Evolutionary conservation across 2,329 filamentous ascomycete genomes (phyloP).

Genomic region (Ceratocystis colombiana): DNA sequence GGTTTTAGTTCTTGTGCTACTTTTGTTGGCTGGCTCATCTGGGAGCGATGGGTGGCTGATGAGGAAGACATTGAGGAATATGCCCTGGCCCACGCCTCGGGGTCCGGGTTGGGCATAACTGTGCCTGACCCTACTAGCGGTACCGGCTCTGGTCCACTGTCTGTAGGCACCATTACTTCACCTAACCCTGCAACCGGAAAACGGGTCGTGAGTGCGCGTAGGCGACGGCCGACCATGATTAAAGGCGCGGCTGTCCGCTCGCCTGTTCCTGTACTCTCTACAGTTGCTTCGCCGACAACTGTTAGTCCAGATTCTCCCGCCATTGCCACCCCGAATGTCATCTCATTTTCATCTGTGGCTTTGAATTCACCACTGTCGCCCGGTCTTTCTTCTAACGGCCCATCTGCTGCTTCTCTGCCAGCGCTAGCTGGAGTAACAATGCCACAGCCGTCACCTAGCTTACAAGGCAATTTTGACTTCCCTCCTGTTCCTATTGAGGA

Average conservation of each 20-base stretch:
- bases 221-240: conserved; percentile 25
- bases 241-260: conserved; percentile 25
- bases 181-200: conserved; percentile 23
- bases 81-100: conserved; percentile 30
- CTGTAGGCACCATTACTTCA: background rate
- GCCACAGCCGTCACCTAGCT: conserved; percentile 21
- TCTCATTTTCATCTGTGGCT: conserved; percentile 38
- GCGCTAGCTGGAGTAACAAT: conserved; percentile 26
- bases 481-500: conserved; percentile 32
- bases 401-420: conserved; percentile 23
- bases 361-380: conserved; percentile 41
- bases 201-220: conserved; percentile 22
- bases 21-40: conserved; percentile 77
- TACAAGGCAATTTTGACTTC: conserved; percentile 28
- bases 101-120: conserved; percentile 29
- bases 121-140: background rate
- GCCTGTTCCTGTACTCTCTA: conserved; percentile 24
- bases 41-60: conserved; percentile 81
- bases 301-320: conserved; percentile 33
- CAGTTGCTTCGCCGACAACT: conserved; percentile 35
- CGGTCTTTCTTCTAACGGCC: conserved; percentile 24
- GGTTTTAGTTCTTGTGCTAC: conserved; percentile 75
- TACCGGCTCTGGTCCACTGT: background rate
- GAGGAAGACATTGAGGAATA: conserved; percentile 46
- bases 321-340: background rate